phyloP scores from a whole-genome alignment of 2,329 filamentous ascomycete genomes.

The Verticillium albo-atrum region DNA sequence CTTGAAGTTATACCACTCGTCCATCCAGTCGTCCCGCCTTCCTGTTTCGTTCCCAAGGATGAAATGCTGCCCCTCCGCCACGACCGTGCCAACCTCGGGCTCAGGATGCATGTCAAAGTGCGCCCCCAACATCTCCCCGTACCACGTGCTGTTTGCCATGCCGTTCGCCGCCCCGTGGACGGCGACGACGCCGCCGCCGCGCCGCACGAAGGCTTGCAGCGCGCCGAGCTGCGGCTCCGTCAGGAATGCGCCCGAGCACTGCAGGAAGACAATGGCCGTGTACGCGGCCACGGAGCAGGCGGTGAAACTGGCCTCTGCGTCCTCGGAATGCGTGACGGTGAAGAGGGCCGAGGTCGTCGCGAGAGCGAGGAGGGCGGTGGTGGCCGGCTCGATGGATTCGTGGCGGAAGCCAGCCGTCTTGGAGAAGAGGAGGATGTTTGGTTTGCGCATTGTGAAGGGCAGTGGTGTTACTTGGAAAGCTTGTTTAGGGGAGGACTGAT shows the following conservation, averaged over 20 bases:
- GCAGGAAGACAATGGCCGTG: conserved; percentile 31
- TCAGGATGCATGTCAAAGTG: conserved; percentile 32
- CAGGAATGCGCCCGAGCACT: conserved; percentile 33
- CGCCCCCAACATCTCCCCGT: conserved; percentile 31
- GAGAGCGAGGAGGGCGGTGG: conserved; percentile 24
- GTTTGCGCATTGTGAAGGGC: neutral
- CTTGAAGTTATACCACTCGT: conserved; percentile 40
- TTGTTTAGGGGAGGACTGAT: no score
- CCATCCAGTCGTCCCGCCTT: conserved; percentile 22
- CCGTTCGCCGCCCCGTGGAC: conserved; percentile 33
- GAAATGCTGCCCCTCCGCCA: conserved; percentile 23
- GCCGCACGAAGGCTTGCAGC: conserved; percentile 25
- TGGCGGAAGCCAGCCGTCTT: conserved; percentile 33
- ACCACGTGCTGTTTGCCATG: conserved; percentile 28
- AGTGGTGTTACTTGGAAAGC: no score
- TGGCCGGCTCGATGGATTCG: conserved; percentile 30
- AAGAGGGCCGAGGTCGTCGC: conserved; percentile 20
- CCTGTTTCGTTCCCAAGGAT: conserved; percentile 16
- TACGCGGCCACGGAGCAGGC: conserved; percentile 23
- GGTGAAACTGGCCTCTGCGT: conserved; percentile 25
- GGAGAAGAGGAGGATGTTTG: conserved; percentile 30
- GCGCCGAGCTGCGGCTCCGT: conserved; percentile 23
- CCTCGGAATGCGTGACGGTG: conserved; percentile 28
- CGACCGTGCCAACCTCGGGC: conserved; percentile 26
- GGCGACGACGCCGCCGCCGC: conserved; percentile 32